Conservation (phyloP, 345 rosid species). For the Populus davidiana region DNA sequence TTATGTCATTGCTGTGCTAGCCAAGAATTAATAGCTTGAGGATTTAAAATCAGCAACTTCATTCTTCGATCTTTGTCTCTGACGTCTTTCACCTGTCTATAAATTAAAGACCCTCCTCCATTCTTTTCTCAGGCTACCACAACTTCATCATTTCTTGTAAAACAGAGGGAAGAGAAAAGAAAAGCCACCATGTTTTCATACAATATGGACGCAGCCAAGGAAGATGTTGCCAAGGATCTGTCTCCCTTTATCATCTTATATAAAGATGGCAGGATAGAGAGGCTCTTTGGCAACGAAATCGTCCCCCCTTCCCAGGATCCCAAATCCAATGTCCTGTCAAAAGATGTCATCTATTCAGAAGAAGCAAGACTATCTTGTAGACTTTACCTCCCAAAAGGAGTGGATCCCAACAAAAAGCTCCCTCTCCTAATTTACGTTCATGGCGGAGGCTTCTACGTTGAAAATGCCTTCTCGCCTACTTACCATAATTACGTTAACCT, state of each 20-base stretch:
- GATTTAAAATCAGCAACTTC: too few relatives aligned
- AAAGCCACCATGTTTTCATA: not conserved
- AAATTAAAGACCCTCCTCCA: not conserved
- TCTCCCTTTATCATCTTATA: slow-evolving; percentile 5
- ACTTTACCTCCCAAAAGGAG: slow-evolving; percentile 12
- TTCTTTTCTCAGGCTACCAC: not conserved
- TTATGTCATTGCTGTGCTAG: not conserved
- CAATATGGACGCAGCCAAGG: not conserved
- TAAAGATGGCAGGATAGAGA: slow-evolving; percentile 12
- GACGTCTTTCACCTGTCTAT: not conserved
- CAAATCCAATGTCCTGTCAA: not conserved
- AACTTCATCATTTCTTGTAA: not conserved
- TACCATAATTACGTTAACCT: slow-evolving; percentile 16
- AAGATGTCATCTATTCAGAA: slow-evolving; percentile 12
- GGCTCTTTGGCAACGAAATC: slow-evolving; percentile 5
- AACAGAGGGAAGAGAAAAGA: not conserved
- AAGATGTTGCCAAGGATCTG: not conserved
- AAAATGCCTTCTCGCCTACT: slow-evolving; percentile 17
- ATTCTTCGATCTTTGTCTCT: too few relatives aligned
- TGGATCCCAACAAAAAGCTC: slow-evolving; percentile 6
- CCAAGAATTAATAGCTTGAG: not conserved
- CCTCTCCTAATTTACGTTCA: slow-evolving; percentile 20
- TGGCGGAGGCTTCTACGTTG: slow-evolving; percentile 24
- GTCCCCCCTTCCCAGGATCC: slow-evolving; percentile 14
- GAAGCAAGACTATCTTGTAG: slow-evolving; percentile 4